phyloP scores from a whole-genome alignment of 129 eudicot species.

The Ambrosia trifida region DNA sequence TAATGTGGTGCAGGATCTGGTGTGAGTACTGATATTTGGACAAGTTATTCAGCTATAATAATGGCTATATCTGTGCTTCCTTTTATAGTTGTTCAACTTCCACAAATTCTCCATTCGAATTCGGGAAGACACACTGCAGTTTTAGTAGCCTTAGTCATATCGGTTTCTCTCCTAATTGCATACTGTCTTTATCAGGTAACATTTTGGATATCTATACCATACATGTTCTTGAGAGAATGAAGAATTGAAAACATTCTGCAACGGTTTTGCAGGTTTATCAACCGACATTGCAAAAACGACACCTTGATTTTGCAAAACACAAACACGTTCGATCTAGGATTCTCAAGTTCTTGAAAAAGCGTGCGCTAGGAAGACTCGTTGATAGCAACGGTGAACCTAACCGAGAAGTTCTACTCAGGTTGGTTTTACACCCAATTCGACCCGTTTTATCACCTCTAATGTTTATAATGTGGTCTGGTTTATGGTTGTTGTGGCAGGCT shows the following conservation, averaged over 20 bases:
- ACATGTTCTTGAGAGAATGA: neutral
- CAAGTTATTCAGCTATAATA: constrained; percentile 64
- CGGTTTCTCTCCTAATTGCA: constrained; percentile 45
- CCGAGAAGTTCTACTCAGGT: constrained; percentile 58
- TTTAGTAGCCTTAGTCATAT: constrained; percentile 58
- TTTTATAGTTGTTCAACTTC: constrained; percentile 53
- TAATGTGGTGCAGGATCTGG: constrained; percentile 39
- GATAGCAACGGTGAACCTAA: constrained; percentile 55
- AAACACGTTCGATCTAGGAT: constrained; percentile 72
- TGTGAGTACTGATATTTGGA: constrained; percentile 62
- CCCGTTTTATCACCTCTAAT: neutral
- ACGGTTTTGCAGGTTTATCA: constrained; percentile 43
- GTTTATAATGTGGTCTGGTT: neutral
- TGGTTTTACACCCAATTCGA: constrained; percentile 19
- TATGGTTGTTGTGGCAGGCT: constrained; percentile 44
- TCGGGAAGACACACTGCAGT: constrained; percentile 50
- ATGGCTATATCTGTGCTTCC: constrained; percentile 70
- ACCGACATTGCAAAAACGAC: constrained; percentile 58
- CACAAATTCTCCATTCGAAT: constrained; percentile 40
- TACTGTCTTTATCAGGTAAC: constrained; percentile 69
- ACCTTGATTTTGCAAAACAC: constrained; percentile 66
- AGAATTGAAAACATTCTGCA: neutral
- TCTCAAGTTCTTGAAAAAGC: constrained; percentile 57
- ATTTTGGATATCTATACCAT: neutral
- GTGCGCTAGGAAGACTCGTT: constrained; percentile 57